Evolutionary conservation across 768 basidiomycete species (phyloP).

Genomic region (Mycena venus): DNA sequence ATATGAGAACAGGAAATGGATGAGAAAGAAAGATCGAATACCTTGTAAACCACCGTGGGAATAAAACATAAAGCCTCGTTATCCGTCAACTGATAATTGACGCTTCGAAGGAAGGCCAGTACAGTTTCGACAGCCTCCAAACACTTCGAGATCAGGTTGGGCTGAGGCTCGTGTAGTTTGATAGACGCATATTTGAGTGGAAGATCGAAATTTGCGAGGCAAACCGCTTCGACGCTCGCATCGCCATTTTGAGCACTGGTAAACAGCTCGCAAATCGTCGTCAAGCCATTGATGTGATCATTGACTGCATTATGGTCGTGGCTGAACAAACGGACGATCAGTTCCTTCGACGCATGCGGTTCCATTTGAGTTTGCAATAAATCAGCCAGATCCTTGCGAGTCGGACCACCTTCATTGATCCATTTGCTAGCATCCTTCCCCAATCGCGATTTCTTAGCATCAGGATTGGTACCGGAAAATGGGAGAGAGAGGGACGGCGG

Average conservation of each 20-base stretch:
- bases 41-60: conserved; percentile 92
- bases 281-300: conserved; percentile 87
- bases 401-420: conserved; percentile 88
- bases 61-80: conserved; percentile 90
- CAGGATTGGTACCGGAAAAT: conserved; percentile 68
- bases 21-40: conserved; percentile 41
- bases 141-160: conserved; percentile 89
- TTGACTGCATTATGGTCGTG: conserved; percentile 96
- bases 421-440: conserved; percentile 85
- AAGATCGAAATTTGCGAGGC: conserved; percentile 91
- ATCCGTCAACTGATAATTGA: conserved; percentile 86
- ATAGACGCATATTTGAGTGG: conserved; percentile 95
- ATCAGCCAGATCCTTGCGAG: conserved; percentile 90
- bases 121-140: conserved; percentile 89
- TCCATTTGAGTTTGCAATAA: conserved; percentile 94
- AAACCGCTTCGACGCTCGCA: conserved; percentile 70
- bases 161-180: conserved; percentile 90
- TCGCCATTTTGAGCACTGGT: conserved; percentile 67
- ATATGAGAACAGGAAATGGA: conserved; percentile 9
- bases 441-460: conserved; percentile 75
- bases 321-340: conserved; percentile 87
- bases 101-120: conserved; percentile 77
- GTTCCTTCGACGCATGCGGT: conserved; percentile 79
- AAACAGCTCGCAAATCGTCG: conserved; percentile 83
- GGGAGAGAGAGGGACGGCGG: conserved; percentile 51